A percentile compares a stretch with the other conserved stretches of the same genome.
phyloP scores from a whole-genome alignment of 129 eudicot genomes.

The Tagetes patula region DNA sequence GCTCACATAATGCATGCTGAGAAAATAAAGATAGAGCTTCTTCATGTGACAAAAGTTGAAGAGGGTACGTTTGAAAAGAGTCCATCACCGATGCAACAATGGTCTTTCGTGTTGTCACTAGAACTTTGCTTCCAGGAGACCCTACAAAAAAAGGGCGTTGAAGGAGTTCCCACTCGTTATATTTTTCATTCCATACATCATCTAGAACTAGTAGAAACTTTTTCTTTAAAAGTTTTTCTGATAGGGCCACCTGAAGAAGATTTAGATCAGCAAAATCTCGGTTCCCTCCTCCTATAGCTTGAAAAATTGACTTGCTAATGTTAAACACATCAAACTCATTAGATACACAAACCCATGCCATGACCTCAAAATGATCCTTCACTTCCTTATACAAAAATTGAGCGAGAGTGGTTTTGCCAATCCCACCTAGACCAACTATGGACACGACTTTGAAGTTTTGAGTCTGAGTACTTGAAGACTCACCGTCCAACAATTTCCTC shows the following conservation, averaged over 20 bases:
- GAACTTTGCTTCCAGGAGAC: conserved; percentile 18
- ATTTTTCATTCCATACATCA: conserved; percentile 44
- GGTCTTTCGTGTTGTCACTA: conserved; percentile 33
- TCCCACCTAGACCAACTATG: not conserved
- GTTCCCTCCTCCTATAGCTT: not conserved
- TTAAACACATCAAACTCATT: not conserved
- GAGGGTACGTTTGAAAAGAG: conserved; percentile 7
- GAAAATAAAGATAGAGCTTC: conserved; percentile 34
- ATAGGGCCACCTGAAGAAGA: conserved; percentile 27
- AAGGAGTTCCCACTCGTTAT: conserved; percentile 30
- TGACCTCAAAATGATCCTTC: not conserved
- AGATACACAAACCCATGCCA: not conserved
- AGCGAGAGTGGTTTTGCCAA: conserved; percentile 5
- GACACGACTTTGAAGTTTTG: not conserved
- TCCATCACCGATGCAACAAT: not conserved
- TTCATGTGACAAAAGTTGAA: conserved; percentile 19
- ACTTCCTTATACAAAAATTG: not conserved
- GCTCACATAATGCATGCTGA: conserved; percentile 20
- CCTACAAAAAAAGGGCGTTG: conserved; percentile 30
- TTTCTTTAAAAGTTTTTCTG: not conserved
- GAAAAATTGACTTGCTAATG: not conserved
- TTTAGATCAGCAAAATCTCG: not conserved
- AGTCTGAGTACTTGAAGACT: not conserved
- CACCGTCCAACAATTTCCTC: not conserved
- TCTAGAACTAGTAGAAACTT: conserved; percentile 43